Base-by-base conservation (phyloP, 495 filamentous ascomycete genomes). In the Penicillium lagena region DNA sequence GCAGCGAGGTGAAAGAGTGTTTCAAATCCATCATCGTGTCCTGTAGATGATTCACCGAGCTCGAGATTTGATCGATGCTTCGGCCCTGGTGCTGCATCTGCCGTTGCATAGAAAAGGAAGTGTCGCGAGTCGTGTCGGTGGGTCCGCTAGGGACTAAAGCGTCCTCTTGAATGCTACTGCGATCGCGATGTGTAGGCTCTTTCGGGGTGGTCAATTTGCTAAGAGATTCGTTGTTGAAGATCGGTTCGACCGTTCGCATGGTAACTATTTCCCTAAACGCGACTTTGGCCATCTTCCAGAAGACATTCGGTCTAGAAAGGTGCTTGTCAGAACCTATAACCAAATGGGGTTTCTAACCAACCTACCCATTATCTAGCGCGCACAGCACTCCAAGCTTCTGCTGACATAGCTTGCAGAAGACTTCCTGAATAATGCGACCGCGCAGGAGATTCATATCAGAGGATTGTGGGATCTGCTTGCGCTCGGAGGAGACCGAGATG, bases 1-100 rank as follows among this genome's bases (percentile, higher is more conserved):
- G 68, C 28, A 73, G 59, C 1, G 68, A 51, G 1, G 60, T 70
- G 42, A 73, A 73, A 12, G 68, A 64, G 30, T 60, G 47, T 43
- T 73, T 73, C 27, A 73, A 47, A 48, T 73, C 70, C 12, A 57
- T 49, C 68, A 73, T 73, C 5, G 68, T 71, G 44, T 72, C 70
- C 29, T 71, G 65, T 4, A 73, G 51, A 34, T 68, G 60, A 45
- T 60, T 67, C 37, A 73, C 70, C 7, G 70, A 72, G 34, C 42
- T 71, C 7, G 68, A 71, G 12, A 73, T 73, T 35, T 66, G 61
- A 42, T 69, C 63, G 29, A 73, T 62, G 45, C 61, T 73, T 17
- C 63, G 51, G 6, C 67, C 68, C 15, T 73, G 70, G 32, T 65
- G 62, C 43, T 67, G 60, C 36, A 73, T 70, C 35, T 71, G 64